A percentile compares a stretch with the other conserved stretches of the same genome.
These are phyloP conservation scores for Backusella westeae DNA, from an alignment of 192 early-diverging fungal species.

Conservation along the genomic window DNA sequence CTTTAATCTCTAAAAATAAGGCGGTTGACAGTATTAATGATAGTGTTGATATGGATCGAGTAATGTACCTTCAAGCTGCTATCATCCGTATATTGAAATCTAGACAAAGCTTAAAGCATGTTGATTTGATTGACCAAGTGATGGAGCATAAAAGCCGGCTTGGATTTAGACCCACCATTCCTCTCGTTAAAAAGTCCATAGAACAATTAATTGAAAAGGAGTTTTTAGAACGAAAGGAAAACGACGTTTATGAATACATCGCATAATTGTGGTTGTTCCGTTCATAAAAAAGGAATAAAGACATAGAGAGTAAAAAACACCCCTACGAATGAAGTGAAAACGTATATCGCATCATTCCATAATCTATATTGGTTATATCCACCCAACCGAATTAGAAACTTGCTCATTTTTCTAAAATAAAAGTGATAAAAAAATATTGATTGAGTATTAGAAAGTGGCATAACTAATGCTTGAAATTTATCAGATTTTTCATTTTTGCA, in stretches of 20 bases:
- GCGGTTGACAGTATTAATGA: neutral
- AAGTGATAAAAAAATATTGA: no score
- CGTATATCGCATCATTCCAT: no score
- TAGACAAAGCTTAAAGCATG: neutral
- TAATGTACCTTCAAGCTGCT: neutral
- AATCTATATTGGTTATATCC: no score
- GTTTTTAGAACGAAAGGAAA: neutral
- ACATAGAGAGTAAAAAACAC: no score
- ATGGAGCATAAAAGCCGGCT: neutral
- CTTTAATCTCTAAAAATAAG: neutral
- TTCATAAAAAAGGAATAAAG: neutral
- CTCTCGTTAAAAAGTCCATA: neutral
- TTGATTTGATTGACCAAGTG: neutral
- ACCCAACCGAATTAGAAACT: no score
- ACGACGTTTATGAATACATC: neutral
- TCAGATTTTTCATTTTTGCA: no score
- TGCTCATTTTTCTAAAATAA: no score
- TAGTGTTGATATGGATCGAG: neutral
- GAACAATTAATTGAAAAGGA: neutral
- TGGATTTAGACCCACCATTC: neutral
- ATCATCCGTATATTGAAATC: neutral
- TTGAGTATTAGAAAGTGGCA: no score
- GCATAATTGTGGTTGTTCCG: neutral
- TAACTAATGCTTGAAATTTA: no score
- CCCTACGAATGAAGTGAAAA: no score